A percentile compares a stretch with the other conserved stretches of the same genome.
Conservation (phyloP, 345 rosid genomes). For the Hevea brasiliensis region DNA sequence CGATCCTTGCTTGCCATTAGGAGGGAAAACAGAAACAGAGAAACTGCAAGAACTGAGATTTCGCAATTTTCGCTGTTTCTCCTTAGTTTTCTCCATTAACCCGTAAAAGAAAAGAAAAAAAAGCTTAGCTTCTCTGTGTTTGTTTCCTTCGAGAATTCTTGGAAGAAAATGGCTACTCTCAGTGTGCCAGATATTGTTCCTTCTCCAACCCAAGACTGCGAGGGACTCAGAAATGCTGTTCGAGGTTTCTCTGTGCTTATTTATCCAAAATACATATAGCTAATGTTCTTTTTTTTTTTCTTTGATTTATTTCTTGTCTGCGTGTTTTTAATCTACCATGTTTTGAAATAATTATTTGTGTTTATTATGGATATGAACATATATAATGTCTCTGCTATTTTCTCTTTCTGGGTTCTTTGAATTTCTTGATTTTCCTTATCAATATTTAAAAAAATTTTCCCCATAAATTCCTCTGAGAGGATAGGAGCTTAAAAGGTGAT, state of each 20-base stretch:
- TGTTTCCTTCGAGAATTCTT: slow-evolving; percentile 13
- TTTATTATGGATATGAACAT: too few relatives aligned
- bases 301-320: too few relatives aligned
- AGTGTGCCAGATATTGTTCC: slow-evolving; percentile 63
- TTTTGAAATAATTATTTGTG: too few relatives aligned
- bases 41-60: not conserved
- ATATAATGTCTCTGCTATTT: not conserved
- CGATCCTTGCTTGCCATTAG: slow-evolving; percentile 16
- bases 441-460: not conserved
- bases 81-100: not conserved
- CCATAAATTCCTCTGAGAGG: not conserved
- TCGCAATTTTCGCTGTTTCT: not conserved
- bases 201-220: slow-evolving; percentile 63
- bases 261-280: too few relatives aligned
- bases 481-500: too few relatives aligned
- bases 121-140: not conserved
- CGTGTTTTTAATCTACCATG: too few relatives aligned
- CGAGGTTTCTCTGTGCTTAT: slow-evolving; percentile 67
- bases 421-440: slow-evolving; percentile 9
- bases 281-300: too few relatives aligned
- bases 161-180: slow-evolving; percentile 47
- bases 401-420: not conserved
- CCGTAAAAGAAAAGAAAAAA: not conserved
- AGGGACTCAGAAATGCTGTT: slow-evolving; percentile 60
- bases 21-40: slow-evolving; percentile 35